Conservation (phyloP, 1,284 basidiomycete genomes). For the Moesziomyces antarcticus region DNA sequence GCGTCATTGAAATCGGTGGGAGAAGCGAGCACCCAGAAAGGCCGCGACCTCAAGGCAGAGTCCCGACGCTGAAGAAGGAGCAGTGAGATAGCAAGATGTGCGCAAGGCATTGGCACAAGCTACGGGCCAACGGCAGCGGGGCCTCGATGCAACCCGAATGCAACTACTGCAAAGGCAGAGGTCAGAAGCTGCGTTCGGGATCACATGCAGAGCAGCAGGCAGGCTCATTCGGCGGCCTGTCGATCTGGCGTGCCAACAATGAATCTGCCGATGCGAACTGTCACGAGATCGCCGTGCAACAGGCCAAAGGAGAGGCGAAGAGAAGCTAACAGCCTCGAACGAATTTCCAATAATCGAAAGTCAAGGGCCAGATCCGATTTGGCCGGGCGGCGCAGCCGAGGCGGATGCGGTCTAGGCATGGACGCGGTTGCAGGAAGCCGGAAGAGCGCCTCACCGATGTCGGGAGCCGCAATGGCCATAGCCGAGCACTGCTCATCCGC, state of each 20-base stretch:
- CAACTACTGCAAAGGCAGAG: too few species aligned
- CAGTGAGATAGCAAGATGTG: too few species aligned
- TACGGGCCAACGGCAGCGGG: neutral
- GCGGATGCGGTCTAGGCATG: neutral
- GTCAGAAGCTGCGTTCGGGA: too few species aligned
- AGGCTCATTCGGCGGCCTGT: too few species aligned
- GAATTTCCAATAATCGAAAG: too few species aligned
- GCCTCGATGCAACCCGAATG: neutral
- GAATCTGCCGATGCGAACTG: neutral
- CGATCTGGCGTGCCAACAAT: neutral
- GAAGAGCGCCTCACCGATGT: neutral
- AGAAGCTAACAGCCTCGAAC: too few species aligned
- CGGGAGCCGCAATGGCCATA: conserved; percentile 30
- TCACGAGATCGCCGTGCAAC: too few species aligned
- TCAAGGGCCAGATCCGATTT: neutral
- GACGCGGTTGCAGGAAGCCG: neutral
- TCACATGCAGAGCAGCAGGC: too few species aligned
- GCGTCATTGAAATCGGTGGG: too few species aligned
- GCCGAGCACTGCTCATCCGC: conserved; percentile 19
- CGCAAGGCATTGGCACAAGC: neutral
- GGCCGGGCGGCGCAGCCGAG: neutral
- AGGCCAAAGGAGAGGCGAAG: too few species aligned
- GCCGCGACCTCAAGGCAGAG: too few species aligned
- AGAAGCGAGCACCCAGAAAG: neutral
- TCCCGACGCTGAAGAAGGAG: too few species aligned